A percentile compares a stretch with the other conserved stretches of the same genome.
Conservation (phyloP, 169 alveolate genomes). For the Theileria equi region DNA sequence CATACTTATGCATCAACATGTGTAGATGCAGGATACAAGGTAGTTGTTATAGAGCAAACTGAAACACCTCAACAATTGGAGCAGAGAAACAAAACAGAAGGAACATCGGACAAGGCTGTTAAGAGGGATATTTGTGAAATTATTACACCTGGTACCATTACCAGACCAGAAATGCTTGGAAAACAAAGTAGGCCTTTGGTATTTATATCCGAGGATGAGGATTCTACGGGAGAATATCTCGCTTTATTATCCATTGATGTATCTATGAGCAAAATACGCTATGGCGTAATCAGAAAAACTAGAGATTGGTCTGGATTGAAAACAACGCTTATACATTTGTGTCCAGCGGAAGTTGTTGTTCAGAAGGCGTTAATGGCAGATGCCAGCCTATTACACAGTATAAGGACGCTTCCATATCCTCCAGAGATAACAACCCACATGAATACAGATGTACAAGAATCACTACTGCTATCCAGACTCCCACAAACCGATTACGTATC, state of each 20-base stretch:
- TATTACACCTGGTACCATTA: constrained; percentile 91
- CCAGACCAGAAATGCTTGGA: constrained; percentile 77
- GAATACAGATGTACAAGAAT: constrained; percentile 20
- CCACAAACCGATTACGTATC: neutral
- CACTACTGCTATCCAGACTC: neutral
- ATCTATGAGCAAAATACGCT: constrained; percentile 28
- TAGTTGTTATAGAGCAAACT: constrained; percentile 98
- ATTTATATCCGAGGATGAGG: constrained; percentile 44
- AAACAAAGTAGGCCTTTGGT: constrained; percentile 69
- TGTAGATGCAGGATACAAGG: constrained; percentile 91
- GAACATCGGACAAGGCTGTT: constrained; percentile 84
- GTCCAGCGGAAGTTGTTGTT: constrained; percentile 80
- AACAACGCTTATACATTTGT: constrained; percentile 74
- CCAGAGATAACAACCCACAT: constrained; percentile 11
- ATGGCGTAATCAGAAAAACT: constrained; percentile 17
- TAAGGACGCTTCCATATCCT: constrained; percentile 17
- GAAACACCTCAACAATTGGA: constrained; percentile 96
- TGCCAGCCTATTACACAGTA: neutral
- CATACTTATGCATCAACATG: constrained; percentile 89
- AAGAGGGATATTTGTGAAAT: constrained; percentile 90
- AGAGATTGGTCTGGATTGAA: constrained; percentile 46
- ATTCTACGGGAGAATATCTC: neutral
- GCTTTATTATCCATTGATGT: constrained; percentile 38
- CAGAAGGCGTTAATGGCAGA: neutral
- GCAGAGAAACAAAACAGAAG: constrained; percentile 79